phyloP scores from a whole-genome alignment of 2,329 filamentous ascomycete genomes.

The Westerdykella aurantiaca region DNA sequence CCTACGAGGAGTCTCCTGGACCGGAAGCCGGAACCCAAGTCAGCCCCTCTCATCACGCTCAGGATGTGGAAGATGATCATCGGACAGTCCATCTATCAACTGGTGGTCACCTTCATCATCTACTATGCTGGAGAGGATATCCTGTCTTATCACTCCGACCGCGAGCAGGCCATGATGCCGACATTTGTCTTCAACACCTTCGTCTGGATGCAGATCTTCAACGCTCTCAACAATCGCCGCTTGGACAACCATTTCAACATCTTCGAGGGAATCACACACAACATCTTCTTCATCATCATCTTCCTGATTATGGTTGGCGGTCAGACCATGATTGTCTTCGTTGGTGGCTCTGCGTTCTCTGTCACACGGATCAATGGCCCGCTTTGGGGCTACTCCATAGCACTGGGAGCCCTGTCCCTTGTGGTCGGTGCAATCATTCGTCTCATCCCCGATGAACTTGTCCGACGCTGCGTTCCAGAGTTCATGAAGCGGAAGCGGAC shows the following conservation, averaged over 20 bases:
- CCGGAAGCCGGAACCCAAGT: slow-evolving; percentile 71
- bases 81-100: slow-evolving; percentile 84
- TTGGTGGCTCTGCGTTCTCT: slow-evolving; percentile 75
- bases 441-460: slow-evolving; percentile 67
- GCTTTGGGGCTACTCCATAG: slow-evolving; percentile 83
- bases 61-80: slow-evolving; percentile 99
- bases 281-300: slow-evolving; percentile 85
- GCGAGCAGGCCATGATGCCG: slow-evolving; percentile 50
- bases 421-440: slow-evolving; percentile 77
- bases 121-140: slow-evolving; percentile 67
- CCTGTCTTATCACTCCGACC: slow-evolving; percentile 50
- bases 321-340: slow-evolving; percentile 83
- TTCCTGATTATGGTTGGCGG: slow-evolving; percentile 81
- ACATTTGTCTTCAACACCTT: slow-evolving; percentile 97
- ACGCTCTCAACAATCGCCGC: slow-evolving; percentile 93
- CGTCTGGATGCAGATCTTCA: slow-evolving; percentile 99
- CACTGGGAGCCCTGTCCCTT: slow-evolving; percentile 78
- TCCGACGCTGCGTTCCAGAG: slow-evolving; percentile 42
- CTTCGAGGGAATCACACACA: slow-evolving; percentile 78
- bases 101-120: slow-evolving; percentile 70
- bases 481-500: slow-evolving; percentile 40
- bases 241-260: slow-evolving; percentile 95
- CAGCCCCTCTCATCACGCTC: slow-evolving; percentile 69
- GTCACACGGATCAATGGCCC: slow-evolving; percentile 63
- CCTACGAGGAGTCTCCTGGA: slow-evolving; percentile 74